Evolutionary conservation across 2,329 filamentous ascomycete species (phyloP).

Genomic region (Thelonectria discophora): DNA sequence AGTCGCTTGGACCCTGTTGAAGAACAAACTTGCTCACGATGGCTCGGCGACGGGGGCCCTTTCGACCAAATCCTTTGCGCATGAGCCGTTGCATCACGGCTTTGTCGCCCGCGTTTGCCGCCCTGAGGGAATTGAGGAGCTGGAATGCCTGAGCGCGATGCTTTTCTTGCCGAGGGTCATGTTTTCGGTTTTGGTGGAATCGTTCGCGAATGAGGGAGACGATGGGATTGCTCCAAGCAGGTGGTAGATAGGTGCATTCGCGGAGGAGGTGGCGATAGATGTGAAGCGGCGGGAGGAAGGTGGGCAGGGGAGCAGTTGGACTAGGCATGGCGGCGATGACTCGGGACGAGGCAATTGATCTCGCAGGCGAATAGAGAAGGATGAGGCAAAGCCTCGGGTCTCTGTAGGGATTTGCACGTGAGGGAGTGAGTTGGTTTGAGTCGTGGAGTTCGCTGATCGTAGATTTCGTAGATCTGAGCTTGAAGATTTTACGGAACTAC

Average conservation of each 20-base stretch:
- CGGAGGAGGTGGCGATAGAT: slow-evolving; percentile 69
- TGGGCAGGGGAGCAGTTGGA: slow-evolving; percentile 39
- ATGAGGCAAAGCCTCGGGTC: slow-evolving; percentile 24
- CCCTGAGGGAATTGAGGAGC: slow-evolving; percentile 58
- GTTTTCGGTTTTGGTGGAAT: slow-evolving; percentile 54
- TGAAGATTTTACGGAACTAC: not conserved
- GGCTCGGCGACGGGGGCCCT: slow-evolving; percentile 60
- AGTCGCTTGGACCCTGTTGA: slow-evolving; percentile 50
- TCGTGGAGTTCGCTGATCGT: no score
- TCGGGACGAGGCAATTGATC: not conserved
- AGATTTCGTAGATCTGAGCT: not conserved
- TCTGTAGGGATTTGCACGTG: not conserved
- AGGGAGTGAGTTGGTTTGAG: not conserved
- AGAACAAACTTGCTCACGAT: slow-evolving; percentile 54
- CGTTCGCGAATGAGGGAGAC: slow-evolving; percentile 53
- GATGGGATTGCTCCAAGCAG: slow-evolving; percentile 57
- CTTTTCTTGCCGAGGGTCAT: slow-evolving; percentile 40
- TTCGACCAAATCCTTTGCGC: slow-evolving; percentile 60
- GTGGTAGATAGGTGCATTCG: slow-evolving; percentile 68
- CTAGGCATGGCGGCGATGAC: slow-evolving; percentile 40
- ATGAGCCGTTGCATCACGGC: slow-evolving; percentile 59
- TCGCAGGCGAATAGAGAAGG: not conserved
- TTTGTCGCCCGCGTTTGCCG: slow-evolving; percentile 62
- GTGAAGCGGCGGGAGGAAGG: slow-evolving; percentile 41
- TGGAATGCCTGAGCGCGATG: slow-evolving; percentile 54